These are phyloP conservation scores for Yueomyces sp. DNA, from an alignment of 805 yeast genomes.

Conservation along the genomic window DNA sequence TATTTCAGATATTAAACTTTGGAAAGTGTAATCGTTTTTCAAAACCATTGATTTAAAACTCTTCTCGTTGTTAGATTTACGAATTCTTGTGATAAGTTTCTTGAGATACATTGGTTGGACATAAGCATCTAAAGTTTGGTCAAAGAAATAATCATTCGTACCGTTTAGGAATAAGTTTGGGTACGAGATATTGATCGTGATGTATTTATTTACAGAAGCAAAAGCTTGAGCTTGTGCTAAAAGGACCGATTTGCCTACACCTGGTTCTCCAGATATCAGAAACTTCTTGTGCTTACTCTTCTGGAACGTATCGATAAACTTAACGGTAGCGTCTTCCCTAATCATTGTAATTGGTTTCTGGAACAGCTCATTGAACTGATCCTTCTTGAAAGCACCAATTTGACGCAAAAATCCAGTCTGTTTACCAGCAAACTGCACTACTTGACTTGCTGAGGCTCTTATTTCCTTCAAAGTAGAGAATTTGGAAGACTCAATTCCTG, in stretches of 20 bases:
- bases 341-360: constrained; percentile 45
- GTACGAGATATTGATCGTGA: constrained; percentile 52
- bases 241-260: constrained; percentile 68
- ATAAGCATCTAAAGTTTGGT: constrained; percentile 34
- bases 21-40: constrained; percentile 23
- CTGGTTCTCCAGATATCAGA: constrained; percentile 54
- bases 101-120: constrained; percentile 72
- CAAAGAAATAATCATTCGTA: constrained; percentile 49
- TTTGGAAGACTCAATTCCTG: background rate
- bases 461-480: background rate
- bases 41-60: constrained; percentile 25
- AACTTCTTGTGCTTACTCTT: constrained; percentile 34
- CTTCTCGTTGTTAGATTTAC: constrained; percentile 31
- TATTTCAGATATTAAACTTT: constrained; percentile 22
- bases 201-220: constrained; percentile 34
- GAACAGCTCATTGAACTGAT: constrained; percentile 58
- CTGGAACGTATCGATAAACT: constrained; percentile 28
- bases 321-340: constrained; percentile 33
- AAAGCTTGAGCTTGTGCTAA: constrained; percentile 39
- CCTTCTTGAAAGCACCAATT: constrained; percentile 52
- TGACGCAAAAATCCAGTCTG: constrained; percentile 32
- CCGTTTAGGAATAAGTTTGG: constrained; percentile 59
- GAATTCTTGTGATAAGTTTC: constrained; percentile 40
- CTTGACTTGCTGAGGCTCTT: constrained; percentile 11
- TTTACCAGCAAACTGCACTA: constrained; percentile 29